These are phyloP conservation scores for Verticillium klebahnii DNA, from an alignment of 2,329 filamentous ascomycete species.

Conservation along the genomic window DNA sequence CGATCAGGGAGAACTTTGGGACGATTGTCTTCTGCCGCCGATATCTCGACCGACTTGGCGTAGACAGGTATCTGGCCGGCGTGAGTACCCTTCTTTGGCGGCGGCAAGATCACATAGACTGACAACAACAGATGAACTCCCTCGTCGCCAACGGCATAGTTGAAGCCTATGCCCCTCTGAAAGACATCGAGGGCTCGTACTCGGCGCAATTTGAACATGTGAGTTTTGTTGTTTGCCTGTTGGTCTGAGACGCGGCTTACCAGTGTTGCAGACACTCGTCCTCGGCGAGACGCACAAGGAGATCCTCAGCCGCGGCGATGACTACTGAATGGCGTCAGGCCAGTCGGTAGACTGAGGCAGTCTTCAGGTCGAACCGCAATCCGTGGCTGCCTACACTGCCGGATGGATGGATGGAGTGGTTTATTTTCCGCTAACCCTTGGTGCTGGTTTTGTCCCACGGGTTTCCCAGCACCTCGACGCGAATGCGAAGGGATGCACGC, in stretches of 20 bases:
- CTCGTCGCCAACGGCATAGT: conserved; percentile 53
- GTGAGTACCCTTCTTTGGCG: conserved; percentile 26
- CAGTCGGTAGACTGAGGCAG: no score
- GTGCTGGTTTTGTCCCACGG: background rate
- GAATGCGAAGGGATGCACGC: background rate
- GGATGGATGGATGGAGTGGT: no score
- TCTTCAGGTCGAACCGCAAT: no score
- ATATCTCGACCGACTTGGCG: conserved; percentile 59
- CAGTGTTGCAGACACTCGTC: conserved; percentile 37
- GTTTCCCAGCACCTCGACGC: background rate
- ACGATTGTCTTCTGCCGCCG: conserved; percentile 57
- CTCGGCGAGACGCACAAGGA: conserved; percentile 41
- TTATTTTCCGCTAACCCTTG: background rate
- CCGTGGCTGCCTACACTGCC: no score
- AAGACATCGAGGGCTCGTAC: conserved; percentile 56
- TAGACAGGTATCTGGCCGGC: conserved; percentile 53
- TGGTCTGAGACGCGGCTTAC: background rate
- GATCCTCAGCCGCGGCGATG: conserved; percentile 45
- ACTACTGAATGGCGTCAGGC: conserved; percentile 33
- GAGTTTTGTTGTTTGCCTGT: conserved; percentile 1
- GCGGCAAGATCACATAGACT: conserved; percentile 1
- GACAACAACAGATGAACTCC: conserved; percentile 44
- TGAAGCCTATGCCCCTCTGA: conserved; percentile 50
- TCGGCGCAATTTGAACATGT: conserved; percentile 60
- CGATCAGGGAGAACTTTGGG: conserved; percentile 58